These are phyloP conservation scores for Austroboletus olivaceoglutinosus DNA, from an alignment of 1,284 basidiomycete species.

Conservation along the genomic window DNA sequence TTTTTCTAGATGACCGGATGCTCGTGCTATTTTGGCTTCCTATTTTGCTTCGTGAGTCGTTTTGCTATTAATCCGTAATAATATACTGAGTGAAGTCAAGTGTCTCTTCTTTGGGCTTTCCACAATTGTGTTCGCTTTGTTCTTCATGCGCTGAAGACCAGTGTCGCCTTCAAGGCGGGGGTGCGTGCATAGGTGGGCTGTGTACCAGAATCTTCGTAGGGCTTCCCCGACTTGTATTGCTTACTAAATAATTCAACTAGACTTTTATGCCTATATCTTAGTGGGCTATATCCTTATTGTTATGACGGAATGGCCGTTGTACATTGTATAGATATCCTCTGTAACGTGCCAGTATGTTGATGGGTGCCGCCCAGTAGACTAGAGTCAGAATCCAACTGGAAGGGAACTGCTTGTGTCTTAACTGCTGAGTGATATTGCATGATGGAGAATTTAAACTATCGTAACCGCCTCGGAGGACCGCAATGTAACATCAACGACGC, in stretches of 20 bases:
- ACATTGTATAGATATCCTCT: constrained; percentile 17
- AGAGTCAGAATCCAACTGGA: background rate
- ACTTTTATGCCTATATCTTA: constrained; percentile 1
- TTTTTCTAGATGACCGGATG: constrained; percentile 80
- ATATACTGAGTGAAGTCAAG: constrained; percentile 37
- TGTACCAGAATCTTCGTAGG: constrained; percentile 4
- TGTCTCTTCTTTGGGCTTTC: constrained; percentile 67
- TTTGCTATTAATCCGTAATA: constrained; percentile 5
- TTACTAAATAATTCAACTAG: constrained; percentile 6
- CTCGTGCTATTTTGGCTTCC: constrained; percentile 93
- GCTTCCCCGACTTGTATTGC: background rate
- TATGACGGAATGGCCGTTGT: constrained; percentile 14
- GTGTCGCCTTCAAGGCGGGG: constrained; percentile 47
- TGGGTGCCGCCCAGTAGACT: background rate
- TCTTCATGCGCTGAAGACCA: constrained; percentile 51
- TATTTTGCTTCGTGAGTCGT: constrained; percentile 70
- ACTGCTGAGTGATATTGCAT: no score
- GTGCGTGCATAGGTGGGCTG: constrained; percentile 34
- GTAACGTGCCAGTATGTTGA: constrained; percentile 16
- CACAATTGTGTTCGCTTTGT: constrained; percentile 57
- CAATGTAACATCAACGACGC: constrained; percentile 72
- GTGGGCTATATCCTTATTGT: constrained; percentile 13
- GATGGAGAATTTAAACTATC: no score
- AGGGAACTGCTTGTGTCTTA: no score
- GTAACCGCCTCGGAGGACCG: no score